Percentiles rank a stretch among this genome's conserved stretches.
Conservation (phyloP, 2,329 filamentous ascomycete genomes). For the Sporothrix brasiliensis region DNA sequence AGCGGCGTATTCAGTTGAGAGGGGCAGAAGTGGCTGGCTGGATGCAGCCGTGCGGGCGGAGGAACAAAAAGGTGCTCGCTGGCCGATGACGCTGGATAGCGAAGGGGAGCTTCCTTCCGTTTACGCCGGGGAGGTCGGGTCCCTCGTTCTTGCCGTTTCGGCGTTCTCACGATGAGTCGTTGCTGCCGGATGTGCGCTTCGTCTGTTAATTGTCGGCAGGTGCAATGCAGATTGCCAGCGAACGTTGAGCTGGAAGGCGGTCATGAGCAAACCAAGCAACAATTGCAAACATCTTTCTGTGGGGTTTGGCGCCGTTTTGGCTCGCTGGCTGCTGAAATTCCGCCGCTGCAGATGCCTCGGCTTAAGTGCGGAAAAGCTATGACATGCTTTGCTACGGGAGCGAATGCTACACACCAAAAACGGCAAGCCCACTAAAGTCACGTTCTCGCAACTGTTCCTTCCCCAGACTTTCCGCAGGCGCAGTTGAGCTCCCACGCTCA, state of each 20-base stretch:
- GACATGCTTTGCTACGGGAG: background rate
- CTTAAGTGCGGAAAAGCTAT: constrained; percentile 25
- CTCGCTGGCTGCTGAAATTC: constrained; percentile 22
- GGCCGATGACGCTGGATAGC: background rate
- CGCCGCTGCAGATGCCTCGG: constrained; percentile 31
- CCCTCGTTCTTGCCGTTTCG: background rate
- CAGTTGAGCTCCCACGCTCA: background rate
- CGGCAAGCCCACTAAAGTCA: constrained; percentile 5
- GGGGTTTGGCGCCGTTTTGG: constrained; percentile 6
- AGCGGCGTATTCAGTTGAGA: background rate
- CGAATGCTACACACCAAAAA: background rate
- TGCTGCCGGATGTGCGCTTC: background rate
- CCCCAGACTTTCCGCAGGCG: constrained; percentile 20
- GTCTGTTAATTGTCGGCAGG: background rate
- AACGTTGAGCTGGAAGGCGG: background rate
- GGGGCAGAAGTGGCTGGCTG: background rate
- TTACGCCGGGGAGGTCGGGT: background rate
- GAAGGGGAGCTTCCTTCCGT: constrained; percentile 6
- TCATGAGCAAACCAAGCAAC: background rate
- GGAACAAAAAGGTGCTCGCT: background rate
- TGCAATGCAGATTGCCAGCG: background rate
- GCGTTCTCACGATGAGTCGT: background rate
- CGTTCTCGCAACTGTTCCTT: constrained; percentile 19
- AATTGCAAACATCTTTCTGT: background rate
- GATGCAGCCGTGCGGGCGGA: too few relatives aligned